Conservation (phyloP, 2,329 filamentous ascomycete genomes). For the Alternaria ventricosa region DNA sequence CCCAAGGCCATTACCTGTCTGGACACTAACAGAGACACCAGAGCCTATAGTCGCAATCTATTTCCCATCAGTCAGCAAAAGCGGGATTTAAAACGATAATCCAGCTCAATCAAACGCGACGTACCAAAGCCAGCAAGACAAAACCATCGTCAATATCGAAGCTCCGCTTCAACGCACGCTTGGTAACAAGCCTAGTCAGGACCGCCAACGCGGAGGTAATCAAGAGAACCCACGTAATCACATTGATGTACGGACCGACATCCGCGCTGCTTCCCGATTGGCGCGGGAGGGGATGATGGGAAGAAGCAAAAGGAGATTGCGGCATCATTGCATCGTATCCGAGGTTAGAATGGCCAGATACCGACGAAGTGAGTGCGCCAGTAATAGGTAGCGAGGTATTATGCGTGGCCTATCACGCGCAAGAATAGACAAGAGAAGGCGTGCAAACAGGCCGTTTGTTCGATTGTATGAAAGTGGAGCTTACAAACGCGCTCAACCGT, state of each 20-base stretch:
- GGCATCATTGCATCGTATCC: constrained; percentile 38
- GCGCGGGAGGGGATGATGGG: constrained; percentile 33
- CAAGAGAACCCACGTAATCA: constrained; percentile 45
- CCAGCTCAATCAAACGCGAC: not conserved
- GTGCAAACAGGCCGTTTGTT: constrained; percentile 10
- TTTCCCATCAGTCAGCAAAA: constrained; percentile 13
- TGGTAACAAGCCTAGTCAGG: constrained; percentile 43
- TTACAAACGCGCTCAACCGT: not conserved
- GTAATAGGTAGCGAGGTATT: not conserved
- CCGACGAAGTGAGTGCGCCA: constrained; percentile 4
- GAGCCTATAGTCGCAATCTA: constrained; percentile 43
- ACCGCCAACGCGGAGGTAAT: constrained; percentile 44
- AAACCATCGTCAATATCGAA: constrained; percentile 46
- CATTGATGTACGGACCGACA: constrained; percentile 44
- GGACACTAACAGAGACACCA: constrained; percentile 39
- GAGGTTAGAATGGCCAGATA: constrained; percentile 13
- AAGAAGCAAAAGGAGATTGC: constrained; percentile 21
- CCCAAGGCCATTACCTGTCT: constrained; percentile 42
- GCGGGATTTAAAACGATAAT: not conserved
- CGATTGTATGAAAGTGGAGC: constrained; percentile 2
- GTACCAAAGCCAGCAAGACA: constrained; percentile 42
- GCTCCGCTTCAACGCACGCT: constrained; percentile 38
- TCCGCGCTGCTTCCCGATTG: constrained; percentile 36
- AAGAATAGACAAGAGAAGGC: not conserved
- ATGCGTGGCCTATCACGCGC: not conserved